A percentile compares a stretch with the other conserved stretches of the same genome.
These are phyloP conservation scores for Saccharomyces hybrid DNA, from an alignment of 1,139 yeast genomes.

Conservation along the genomic window DNA sequence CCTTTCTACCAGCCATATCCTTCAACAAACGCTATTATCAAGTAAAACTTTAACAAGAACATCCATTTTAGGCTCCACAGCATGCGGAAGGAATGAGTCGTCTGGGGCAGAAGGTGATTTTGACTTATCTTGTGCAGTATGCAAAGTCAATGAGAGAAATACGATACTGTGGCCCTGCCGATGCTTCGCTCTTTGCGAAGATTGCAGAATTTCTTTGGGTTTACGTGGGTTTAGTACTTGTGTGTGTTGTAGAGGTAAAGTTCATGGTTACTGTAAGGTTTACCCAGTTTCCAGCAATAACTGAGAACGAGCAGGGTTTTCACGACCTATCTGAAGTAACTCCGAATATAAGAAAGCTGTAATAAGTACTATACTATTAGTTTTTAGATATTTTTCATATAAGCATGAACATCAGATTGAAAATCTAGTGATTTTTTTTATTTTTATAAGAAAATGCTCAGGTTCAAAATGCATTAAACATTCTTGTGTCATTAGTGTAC, in stretches of 20 bases:
- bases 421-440: too few relatives aligned
- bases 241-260: slow-evolving; percentile 75
- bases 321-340: too few relatives aligned
- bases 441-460: too few relatives aligned
- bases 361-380: too few relatives aligned
- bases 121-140: slow-evolving; percentile 57
- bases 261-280: slow-evolving; percentile 49
- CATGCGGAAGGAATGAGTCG: not conserved
- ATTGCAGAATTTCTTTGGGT: slow-evolving; percentile 71
- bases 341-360: too few relatives aligned
- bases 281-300: slow-evolving; percentile 7
- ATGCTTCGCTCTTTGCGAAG: slow-evolving; percentile 82
- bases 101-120: slow-evolving; percentile 9
- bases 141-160: slow-evolving; percentile 68
- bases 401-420: too few relatives aligned
- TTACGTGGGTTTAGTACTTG: slow-evolving; percentile 70
- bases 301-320: too few relatives aligned
- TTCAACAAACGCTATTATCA: not conserved
- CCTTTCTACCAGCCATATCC: not conserved
- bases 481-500: too few relatives aligned
- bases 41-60: not conserved
- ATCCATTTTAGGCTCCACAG: not conserved
- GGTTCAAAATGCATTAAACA: too few relatives aligned
- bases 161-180: slow-evolving; percentile 90
- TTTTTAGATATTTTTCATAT: too few relatives aligned